Conservation (phyloP, 176 grass and related monocot species). For the Bothriochloa decipiens region DNA sequence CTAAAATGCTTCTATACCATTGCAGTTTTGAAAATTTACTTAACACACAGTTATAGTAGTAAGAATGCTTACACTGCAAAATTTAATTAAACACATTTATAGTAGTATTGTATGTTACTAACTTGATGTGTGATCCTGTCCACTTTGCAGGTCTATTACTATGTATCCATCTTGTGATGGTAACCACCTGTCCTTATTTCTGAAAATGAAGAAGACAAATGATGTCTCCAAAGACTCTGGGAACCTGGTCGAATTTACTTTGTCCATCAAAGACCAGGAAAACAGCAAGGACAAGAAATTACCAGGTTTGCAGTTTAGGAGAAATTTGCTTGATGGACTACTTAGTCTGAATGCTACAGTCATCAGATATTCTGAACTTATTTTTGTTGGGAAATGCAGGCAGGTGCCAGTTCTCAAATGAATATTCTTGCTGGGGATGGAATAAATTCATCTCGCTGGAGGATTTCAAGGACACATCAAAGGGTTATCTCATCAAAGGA, state of each 20-base stretch:
- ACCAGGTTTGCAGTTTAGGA: not conserved
- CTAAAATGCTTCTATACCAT: not conserved
- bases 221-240: not conserved
- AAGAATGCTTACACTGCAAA: not conserved
- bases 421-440: not conserved
- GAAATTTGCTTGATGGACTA: not conserved
- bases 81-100: not conserved
- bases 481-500: not conserved
- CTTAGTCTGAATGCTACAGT: not conserved
- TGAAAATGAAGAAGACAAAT: not conserved
- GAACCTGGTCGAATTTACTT: not conserved
- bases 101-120: no score
- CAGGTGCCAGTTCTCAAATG: not conserved
- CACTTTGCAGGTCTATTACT: not conserved
- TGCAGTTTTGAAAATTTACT: not conserved
- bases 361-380: not conserved
- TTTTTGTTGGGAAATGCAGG: slow-evolving; percentile 21
- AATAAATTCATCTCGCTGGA: slow-evolving; percentile 11
- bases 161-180: not conserved
- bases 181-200: not conserved
- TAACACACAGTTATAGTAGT: not conserved
- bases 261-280: slow-evolving; percentile 25
- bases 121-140: not conserved
- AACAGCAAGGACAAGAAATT: not conserved
- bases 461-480: not conserved